These are phyloP conservation scores for Corniculantispora saksenae DNA, from an alignment of 2,329 filamentous ascomycete species.

Conservation along the genomic window DNA sequence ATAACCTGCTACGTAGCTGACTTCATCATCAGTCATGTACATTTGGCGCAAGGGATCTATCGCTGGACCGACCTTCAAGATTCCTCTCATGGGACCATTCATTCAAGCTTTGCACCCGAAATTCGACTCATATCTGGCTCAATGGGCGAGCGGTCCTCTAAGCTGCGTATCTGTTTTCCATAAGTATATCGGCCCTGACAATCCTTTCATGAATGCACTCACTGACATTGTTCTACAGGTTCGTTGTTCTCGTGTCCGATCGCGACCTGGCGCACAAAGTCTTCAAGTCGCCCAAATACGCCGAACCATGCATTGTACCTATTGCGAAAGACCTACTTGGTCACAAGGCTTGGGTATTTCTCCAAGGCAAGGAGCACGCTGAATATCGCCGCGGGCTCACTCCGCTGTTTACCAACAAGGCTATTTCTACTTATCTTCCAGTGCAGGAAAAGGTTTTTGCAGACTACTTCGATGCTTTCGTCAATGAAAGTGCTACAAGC, in stretches of 20 bases:
- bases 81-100: constrained; percentile 74
- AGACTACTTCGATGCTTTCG: constrained; percentile 69
- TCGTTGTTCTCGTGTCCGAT: constrained; percentile 76
- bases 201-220: neutral
- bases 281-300: constrained; percentile 74
- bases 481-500: constrained; percentile 56
- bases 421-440: constrained; percentile 70
- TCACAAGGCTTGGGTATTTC: constrained; percentile 75
- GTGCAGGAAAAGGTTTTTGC: constrained; percentile 72
- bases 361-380: constrained; percentile 73
- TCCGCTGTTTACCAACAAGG: constrained; percentile 72
- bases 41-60: constrained; percentile 62
- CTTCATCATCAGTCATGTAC: constrained; percentile 52
- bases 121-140: constrained; percentile 71
- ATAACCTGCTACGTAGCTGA: constrained; percentile 3
- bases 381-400: constrained; percentile 78
- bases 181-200: constrained; percentile 57
- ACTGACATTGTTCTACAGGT: constrained; percentile 47
- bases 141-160: constrained; percentile 77
- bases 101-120: constrained; percentile 73
- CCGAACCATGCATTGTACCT: constrained; percentile 78
- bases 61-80: constrained; percentile 63
- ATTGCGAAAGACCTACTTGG: constrained; percentile 73
- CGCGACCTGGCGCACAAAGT: constrained; percentile 79
- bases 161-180: constrained; percentile 85